Evolutionary conservation across 768 basidiomycete genomes (phyloP).

Genomic region (Trametes elegans): DNA sequence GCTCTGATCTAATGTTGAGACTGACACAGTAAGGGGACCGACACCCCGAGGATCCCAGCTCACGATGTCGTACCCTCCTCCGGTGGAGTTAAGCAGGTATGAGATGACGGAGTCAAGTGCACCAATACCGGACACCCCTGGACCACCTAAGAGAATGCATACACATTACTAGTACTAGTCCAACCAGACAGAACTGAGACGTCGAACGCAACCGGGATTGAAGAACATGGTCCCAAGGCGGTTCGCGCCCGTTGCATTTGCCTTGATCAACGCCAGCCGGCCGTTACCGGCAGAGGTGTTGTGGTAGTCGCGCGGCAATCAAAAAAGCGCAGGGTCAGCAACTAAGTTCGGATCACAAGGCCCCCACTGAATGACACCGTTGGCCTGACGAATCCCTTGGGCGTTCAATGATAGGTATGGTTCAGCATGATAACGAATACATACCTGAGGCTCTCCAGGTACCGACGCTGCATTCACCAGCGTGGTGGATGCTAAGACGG

Average conservation of each 20-base stretch:
- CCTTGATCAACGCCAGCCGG: background rate
- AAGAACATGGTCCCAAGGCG: background rate
- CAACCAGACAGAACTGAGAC: background rate
- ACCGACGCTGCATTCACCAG: too few species aligned
- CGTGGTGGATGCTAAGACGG: too few species aligned
- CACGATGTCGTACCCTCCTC: conserved; percentile 14
- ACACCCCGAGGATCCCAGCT: conserved; percentile 14
- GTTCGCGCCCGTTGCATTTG: background rate
- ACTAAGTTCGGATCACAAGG: background rate
- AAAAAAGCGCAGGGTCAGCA: background rate
- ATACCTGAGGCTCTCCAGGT: too few species aligned
- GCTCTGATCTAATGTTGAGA: background rate
- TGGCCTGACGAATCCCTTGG: too few species aligned
- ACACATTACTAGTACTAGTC: background rate
- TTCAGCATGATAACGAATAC: too few species aligned
- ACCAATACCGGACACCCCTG: background rate
- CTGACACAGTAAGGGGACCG: conserved; percentile 5
- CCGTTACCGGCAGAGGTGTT: background rate
- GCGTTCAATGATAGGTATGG: too few species aligned
- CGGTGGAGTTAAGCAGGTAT: background rate
- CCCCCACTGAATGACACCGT: background rate
- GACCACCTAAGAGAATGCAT: background rate
- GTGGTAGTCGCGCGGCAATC: conserved; percentile 10
- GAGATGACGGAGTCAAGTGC: background rate
- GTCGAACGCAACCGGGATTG: background rate